A percentile compares a stretch with the other conserved stretches of the same genome.
Evolutionary conservation across 306 rosid genomes (phyloP).

Genomic region (Castanea sativa): DNA sequence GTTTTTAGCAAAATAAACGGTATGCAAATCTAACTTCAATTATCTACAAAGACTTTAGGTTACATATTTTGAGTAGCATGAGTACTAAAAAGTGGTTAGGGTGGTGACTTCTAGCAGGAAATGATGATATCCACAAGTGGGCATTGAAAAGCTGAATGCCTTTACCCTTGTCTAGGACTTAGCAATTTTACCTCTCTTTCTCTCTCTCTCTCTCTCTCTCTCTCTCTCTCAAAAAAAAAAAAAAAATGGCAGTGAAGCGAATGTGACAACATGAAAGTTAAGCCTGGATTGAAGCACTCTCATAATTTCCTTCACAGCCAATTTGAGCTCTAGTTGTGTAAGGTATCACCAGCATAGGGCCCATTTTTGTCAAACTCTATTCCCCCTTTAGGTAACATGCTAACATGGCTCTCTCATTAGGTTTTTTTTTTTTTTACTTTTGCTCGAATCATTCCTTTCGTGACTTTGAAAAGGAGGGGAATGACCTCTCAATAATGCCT

Average conservation of each 20-base stretch:
- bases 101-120: constrained; percentile 49
- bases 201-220: neutral
- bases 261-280: constrained; percentile 25
- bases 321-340: constrained; percentile 27
- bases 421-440: constrained; percentile 29
- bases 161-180: constrained; percentile 35
- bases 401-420: constrained; percentile 59
- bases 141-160: constrained; percentile 63
- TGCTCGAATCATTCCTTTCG: constrained; percentile 34
- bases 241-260: neutral
- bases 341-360: constrained; percentile 53
- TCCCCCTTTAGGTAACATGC: constrained; percentile 67
- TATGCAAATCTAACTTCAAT: neutral
- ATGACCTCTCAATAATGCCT: constrained; percentile 53
- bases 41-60: constrained; percentile 9
- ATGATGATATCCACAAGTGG: constrained; percentile 69
- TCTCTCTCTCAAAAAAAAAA: neutral
- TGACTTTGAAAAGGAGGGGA: constrained; percentile 32
- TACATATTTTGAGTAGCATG: constrained; percentile 5
- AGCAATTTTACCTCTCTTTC: constrained; percentile 21
- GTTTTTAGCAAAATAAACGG: too few relatives aligned
- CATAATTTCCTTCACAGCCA: constrained; percentile 23
- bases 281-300: constrained; percentile 22
- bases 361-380: constrained; percentile 49
- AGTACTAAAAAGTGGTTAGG: constrained; percentile 37